A percentile compares a stretch with the other conserved stretches of the same genome.
phyloP scores from a whole-genome alignment of 1,284 basidiomycete genomes.

The Porodaedalea pini region DNA sequence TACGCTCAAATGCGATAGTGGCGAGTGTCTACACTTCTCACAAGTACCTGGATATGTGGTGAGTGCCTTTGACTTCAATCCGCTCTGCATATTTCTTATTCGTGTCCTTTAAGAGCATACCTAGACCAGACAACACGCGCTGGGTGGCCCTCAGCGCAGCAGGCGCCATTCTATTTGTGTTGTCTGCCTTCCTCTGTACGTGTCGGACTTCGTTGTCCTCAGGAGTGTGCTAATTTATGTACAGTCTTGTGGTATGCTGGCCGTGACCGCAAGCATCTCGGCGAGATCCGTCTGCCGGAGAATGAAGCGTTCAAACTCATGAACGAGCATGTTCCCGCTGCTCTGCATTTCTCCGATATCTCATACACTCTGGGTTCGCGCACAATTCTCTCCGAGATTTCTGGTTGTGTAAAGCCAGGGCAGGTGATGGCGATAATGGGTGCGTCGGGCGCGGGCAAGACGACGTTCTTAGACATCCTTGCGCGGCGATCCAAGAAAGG shows the following conservation, averaged over 20 bases:
- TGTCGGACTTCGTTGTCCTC: slow-evolving; percentile 2
- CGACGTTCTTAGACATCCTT: slow-evolving; percentile 93
- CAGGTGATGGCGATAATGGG: slow-evolving; percentile 95
- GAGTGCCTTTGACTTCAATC: slow-evolving; percentile 28
- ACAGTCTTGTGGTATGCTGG: slow-evolving; percentile 88
- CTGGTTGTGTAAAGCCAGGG: slow-evolving; percentile 81
- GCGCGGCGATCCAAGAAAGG: slow-evolving; percentile 88
- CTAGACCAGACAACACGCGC: slow-evolving; percentile 73
- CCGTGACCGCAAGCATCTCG: slow-evolving; percentile 63
- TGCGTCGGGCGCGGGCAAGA: slow-evolving; percentile 95
- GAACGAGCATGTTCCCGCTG: slow-evolving; percentile 91
- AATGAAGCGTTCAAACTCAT: slow-evolving; percentile 82
- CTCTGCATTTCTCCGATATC: slow-evolving; percentile 83
- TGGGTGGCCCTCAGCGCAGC: slow-evolving; percentile 86
- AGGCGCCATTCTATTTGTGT: slow-evolving; percentile 68
- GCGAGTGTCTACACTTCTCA: slow-evolving; percentile 92
- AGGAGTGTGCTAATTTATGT: slow-evolving; percentile 2
- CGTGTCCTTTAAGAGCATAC: slow-evolving; percentile 51
- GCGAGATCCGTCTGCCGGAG: slow-evolving; percentile 77
- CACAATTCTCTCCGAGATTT: slow-evolving; percentile 74
- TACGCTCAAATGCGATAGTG: slow-evolving; percentile 81
- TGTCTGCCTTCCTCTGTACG: slow-evolving; percentile 52
- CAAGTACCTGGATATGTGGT: slow-evolving; percentile 91
- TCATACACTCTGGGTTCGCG: slow-evolving; percentile 74
- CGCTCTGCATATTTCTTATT: neutral